phyloP scores from a whole-genome alignment of 225 moss, liverwort and hornwort genomes.

The Asterella californica region DNA sequence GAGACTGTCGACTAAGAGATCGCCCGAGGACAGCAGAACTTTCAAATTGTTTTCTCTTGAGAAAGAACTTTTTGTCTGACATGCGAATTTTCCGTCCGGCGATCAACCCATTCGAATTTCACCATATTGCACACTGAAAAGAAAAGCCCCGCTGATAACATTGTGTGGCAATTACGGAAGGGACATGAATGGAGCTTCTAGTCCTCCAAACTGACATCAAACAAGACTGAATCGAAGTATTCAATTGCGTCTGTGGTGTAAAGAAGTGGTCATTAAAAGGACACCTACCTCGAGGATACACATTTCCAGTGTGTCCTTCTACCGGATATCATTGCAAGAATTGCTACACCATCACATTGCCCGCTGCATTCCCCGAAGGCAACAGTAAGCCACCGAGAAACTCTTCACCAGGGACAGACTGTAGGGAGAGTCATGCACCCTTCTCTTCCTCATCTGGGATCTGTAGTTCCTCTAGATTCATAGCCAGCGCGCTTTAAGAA shows the following conservation, averaged over 20 bases:
- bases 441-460: slow-evolving; percentile 13
- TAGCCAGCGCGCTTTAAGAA: not conserved
- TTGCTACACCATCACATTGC: slow-evolving; percentile 19
- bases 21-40: slow-evolving; percentile 21
- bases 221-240: slow-evolving; percentile 18
- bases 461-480: slow-evolving; percentile 8
- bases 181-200: not conserved
- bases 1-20: slow-evolving; percentile 7
- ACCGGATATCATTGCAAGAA: slow-evolving; percentile 7
- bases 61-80: slow-evolving; percentile 17
- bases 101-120: slow-evolving; percentile 14
- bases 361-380: slow-evolving; percentile 8
- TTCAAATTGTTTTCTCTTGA: slow-evolving; percentile 4
- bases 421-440: slow-evolving; percentile 23
- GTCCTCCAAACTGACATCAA: slow-evolving; percentile 16
- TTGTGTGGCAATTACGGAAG: slow-evolving; percentile 2
- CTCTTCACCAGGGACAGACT: slow-evolving; percentile 18
- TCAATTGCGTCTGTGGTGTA: slow-evolving; percentile 8
- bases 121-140: not conserved
- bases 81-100: slow-evolving; percentile 2
- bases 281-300: slow-evolving; percentile 29
- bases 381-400: slow-evolving; percentile 15
- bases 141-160: not conserved
- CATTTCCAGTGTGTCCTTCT: slow-evolving; percentile 26
- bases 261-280: slow-evolving; percentile 5